phyloP scores from a whole-genome alignment of 352 stramenopile species.

The Globisporangium alternatum region DNA sequence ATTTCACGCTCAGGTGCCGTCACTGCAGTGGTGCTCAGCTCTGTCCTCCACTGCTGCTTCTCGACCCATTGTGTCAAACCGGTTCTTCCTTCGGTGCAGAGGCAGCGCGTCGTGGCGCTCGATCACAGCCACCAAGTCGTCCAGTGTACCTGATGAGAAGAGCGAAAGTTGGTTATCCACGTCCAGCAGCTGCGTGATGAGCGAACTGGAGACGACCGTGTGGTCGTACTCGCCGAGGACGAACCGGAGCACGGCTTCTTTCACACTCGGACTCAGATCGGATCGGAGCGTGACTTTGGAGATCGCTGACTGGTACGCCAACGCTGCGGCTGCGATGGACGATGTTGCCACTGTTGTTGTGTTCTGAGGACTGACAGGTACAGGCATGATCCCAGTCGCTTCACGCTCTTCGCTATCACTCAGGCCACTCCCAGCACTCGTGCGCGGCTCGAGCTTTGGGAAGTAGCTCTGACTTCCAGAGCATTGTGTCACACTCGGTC shows the following conservation, averaged over 20 bases:
- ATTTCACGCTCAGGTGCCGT: background rate
- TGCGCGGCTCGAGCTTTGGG: background rate
- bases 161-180: background rate
- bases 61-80: background rate
- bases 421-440: background rate
- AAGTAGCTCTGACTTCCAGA: constrained; percentile 3
- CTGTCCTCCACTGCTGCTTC: background rate
- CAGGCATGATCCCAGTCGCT: background rate
- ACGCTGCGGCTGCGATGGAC: background rate
- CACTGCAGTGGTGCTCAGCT: background rate
- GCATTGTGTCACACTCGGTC: no score
- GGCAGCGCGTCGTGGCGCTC: background rate
- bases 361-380: background rate
- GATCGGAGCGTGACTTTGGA: background rate
- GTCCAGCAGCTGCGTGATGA: background rate
- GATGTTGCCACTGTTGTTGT: background rate
- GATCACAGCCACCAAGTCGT: background rate
- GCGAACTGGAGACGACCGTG: background rate
- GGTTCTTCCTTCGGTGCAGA: background rate
- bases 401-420: background rate
- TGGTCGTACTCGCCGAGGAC: background rate
- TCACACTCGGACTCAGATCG: background rate
- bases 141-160: background rate
- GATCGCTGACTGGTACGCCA: constrained; percentile 2
- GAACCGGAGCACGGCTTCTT: background rate